Evolutionary conservation across 306 rosid genomes (phyloP).

Genomic region (Pyrus pyrifolia): DNA sequence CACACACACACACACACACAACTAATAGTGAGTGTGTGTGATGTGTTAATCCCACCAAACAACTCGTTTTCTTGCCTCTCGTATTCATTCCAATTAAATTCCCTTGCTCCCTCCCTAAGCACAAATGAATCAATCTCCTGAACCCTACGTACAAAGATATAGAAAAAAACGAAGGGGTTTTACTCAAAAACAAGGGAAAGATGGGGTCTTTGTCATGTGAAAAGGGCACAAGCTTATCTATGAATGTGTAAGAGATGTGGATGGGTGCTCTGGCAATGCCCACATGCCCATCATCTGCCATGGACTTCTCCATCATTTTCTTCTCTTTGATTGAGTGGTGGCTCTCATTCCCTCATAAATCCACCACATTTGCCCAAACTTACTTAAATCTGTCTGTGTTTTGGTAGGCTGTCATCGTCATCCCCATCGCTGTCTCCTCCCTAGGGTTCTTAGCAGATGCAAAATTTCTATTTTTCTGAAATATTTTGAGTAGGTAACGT

Average conservation of each 20-base stretch:
- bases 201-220: constrained; percentile 36
- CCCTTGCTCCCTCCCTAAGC: constrained; percentile 6
- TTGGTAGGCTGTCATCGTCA: constrained; percentile 11
- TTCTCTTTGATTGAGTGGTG: background rate
- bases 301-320: background rate
- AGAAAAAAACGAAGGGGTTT: constrained; percentile 1
- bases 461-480: background rate
- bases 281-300: constrained; percentile 28
- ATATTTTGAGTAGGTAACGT: constrained; percentile 14
- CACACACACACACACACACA: background rate
- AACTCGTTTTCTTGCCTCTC: background rate
- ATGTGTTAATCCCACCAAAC: background rate
- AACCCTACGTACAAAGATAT: background rate
- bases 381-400: background rate
- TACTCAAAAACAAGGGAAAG: background rate
- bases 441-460: constrained; percentile 16
- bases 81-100: background rate
- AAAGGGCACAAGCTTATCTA: constrained; percentile 37
- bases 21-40: background rate
- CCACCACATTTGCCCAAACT: background rate
- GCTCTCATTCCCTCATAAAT: background rate
- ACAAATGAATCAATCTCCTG: background rate
- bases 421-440: constrained; percentile 18
- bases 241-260: constrained; percentile 22
- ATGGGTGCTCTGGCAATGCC: constrained; percentile 33